Evolutionary conservation across 2,329 filamentous ascomycete genomes (phyloP).

Genomic region (Neocatenulostroma microsporum): DNA sequence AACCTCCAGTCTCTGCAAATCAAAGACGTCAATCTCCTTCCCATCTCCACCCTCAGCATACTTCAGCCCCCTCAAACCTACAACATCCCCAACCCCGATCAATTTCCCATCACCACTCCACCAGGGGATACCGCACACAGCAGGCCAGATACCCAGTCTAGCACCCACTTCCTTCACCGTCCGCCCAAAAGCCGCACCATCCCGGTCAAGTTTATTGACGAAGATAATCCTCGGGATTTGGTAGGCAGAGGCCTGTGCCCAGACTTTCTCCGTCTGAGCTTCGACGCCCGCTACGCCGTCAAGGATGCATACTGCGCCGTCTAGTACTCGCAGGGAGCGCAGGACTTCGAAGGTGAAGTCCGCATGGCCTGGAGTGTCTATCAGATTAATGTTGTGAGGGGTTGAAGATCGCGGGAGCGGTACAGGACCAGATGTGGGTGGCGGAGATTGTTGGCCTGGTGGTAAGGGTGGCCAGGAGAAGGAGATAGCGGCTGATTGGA

Average conservation of each 20-base stretch:
- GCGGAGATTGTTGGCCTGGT: no score
- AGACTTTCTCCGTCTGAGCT: constrained; percentile 94
- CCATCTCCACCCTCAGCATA: constrained; percentile 64
- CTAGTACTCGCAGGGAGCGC: constrained; percentile 76
- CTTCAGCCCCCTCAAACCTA: constrained; percentile 64
- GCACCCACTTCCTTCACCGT: constrained; percentile 80
- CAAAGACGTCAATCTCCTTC: constrained; percentile 46
- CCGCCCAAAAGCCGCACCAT: constrained; percentile 71
- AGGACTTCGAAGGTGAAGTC: constrained; percentile 97
- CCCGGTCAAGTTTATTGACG: constrained; percentile 78
- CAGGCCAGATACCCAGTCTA: constrained; percentile 72
- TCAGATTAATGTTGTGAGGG: constrained; percentile 73
- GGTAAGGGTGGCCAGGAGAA: constrained; percentile 75
- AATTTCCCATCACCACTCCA: constrained; percentile 69
- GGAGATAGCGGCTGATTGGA: constrained; percentile 93
- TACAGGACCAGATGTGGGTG: no score
- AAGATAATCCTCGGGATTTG: constrained; percentile 74
- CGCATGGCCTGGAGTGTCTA: constrained; percentile 93
- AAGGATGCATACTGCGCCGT: constrained; percentile 86
- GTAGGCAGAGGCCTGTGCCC: constrained; percentile 81
- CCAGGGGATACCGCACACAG: constrained; percentile 93
- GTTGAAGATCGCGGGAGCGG: constrained; percentile 45
- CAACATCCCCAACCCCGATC: constrained; percentile 74
- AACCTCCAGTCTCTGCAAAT: constrained; percentile 46
- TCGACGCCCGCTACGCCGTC: constrained; percentile 92